phyloP scores from a whole-genome alignment of 1,139 yeast genomes.

The Lodderomyces orthopsilosis region DNA sequence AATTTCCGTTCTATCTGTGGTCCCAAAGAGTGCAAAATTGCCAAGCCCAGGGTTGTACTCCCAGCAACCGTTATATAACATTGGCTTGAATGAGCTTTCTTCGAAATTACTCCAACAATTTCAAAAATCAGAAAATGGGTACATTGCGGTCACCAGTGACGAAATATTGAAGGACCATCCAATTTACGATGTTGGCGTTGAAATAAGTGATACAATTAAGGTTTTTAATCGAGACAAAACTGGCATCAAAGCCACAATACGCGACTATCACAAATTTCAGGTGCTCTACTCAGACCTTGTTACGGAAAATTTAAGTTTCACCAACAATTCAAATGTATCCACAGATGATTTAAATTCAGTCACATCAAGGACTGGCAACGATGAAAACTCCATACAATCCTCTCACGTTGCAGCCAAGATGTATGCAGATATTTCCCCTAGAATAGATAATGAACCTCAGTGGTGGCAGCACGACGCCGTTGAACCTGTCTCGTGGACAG shows the following conservation, averaged over 20 bases:
- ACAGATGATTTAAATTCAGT: slow-evolving; percentile 25
- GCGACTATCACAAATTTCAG: slow-evolving; percentile 40
- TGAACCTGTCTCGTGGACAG: slow-evolving; percentile 61
- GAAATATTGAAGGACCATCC: slow-evolving; percentile 57
- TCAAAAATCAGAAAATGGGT: slow-evolving; percentile 27
- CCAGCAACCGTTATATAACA: slow-evolving; percentile 57
- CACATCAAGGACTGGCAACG: slow-evolving; percentile 14
- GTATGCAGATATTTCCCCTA: slow-evolving; percentile 3
- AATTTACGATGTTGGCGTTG: slow-evolving; percentile 52
- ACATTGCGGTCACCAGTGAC: slow-evolving; percentile 70
- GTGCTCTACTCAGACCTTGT: slow-evolving; percentile 26
- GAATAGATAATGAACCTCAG: slow-evolving; percentile 23
- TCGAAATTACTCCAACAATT: slow-evolving; percentile 14
- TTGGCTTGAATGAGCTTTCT: slow-evolving; percentile 58
- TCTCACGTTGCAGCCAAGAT: neutral
- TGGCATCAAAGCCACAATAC: slow-evolving; percentile 28
- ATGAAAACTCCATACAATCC: neutral
- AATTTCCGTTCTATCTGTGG: slow-evolving; percentile 34
- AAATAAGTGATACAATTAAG: slow-evolving; percentile 16
- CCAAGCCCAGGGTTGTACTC: slow-evolving; percentile 16
- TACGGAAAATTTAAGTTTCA: slow-evolving; percentile 6
- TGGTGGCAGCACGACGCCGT: slow-evolving; percentile 48
- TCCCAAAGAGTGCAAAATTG: slow-evolving; percentile 28
- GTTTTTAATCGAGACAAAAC: slow-evolving; percentile 9
- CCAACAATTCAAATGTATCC: slow-evolving; percentile 14